Base-by-base conservation (phyloP, 495 filamentous ascomycete genomes). In the Neurospora sp. region DNA sequence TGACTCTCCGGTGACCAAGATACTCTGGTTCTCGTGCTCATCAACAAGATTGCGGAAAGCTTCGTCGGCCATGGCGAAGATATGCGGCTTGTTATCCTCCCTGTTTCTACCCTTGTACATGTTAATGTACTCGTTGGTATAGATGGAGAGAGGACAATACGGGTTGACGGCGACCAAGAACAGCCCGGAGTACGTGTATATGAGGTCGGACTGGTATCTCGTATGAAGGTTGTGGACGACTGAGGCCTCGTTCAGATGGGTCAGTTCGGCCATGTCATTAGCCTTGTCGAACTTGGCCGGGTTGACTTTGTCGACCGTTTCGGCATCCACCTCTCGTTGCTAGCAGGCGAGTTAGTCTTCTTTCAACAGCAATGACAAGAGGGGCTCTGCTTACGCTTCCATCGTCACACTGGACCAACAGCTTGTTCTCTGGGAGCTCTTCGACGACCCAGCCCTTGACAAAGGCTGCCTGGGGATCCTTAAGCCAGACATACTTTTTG, bases 221-320 rank as follows among this genome's bases (percentile, higher is more conserved):
- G 91, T 92, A 69, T 97, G 91, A 40, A 99, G 87, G 76, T 99
- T 99, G 82, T 99, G 94, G 40, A 99, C 94, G 73, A 99, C 96
- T 0, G 96, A 98, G 11, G 94, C 91, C 82, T 99, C 96, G 79
- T 99, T 99, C 59, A 99, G 83, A 78, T 98, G 96, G 16, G 96
- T 99, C 76, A 99, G 85, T 82, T 98, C 96, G 3, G 96, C 96
- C 96, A 99, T 99, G 79, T 99, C 96, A 83, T 97, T 92, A 8
- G 96, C 95, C 81, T 96, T 98, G 86, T 99, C 96, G 79, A 99
- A 99, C 79, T 99, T 99, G 71, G 93, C 96, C 35, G 96, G 96
- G 82, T 99, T 99, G 83, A 98, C 96, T 82, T 97, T 98, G 85
- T 99, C 96, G 69, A 97, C 94, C 72, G 88, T 90, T 74, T 97